These are phyloP conservation scores for Forsythia suspensa DNA, from an alignment of 257 asterid species.

Conservation along the genomic window DNA sequence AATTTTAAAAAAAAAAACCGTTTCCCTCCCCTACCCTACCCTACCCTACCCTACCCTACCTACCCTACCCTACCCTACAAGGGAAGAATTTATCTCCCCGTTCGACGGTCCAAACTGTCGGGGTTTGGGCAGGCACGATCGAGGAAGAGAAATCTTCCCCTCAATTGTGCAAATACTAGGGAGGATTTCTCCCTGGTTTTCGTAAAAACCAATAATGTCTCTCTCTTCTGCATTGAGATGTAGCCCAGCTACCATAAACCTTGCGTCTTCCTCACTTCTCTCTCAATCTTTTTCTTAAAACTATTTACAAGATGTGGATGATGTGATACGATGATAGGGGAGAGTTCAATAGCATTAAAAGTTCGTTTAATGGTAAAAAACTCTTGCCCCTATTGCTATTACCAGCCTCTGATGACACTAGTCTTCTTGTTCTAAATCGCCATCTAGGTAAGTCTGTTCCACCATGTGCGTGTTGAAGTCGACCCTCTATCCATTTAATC, in stretches of 20 bases:
- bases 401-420: conserved; percentile 42
- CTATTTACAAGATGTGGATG: conserved; percentile 69
- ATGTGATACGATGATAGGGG: conserved; percentile 78
- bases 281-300: conserved; percentile 41
- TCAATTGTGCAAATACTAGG: too few species aligned
- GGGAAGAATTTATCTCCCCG: too few species aligned
- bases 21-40: too few species aligned
- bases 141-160: too few species aligned
- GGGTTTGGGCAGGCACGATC: too few species aligned
- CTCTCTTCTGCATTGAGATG: conserved; percentile 9
- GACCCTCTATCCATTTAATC: not conserved
- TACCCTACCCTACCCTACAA: too few species aligned
- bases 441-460: conserved; percentile 48
- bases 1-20: too few species aligned
- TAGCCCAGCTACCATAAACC: conserved; percentile 40
- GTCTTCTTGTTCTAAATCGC: conserved; percentile 67
- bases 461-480: not conserved
- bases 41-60: too few species aligned
- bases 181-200: too few species aligned
- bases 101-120: too few species aligned
- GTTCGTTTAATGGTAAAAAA: conserved; percentile 52
- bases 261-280: conserved; percentile 18
- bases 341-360: conserved; percentile 50
- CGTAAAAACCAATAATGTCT: too few species aligned
- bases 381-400: conserved; percentile 68